Evolutionary conservation across 768 basidiomycete genomes (phyloP).

Genomic region (Leccinum ochraceum): DNA sequence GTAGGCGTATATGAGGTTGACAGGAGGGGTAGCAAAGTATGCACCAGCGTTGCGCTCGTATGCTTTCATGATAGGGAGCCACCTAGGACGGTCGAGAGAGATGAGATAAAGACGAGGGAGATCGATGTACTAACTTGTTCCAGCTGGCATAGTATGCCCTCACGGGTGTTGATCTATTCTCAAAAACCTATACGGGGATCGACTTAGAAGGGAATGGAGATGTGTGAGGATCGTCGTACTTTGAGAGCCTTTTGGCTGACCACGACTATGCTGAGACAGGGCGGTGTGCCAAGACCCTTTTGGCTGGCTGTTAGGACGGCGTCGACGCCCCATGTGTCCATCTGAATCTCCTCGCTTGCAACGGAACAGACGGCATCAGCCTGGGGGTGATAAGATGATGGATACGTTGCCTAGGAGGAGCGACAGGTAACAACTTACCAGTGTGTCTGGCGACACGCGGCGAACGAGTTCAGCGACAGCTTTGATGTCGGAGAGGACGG

Average conservation of each 20-base stretch:
- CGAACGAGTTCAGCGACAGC: constrained; percentile 72
- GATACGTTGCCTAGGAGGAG: background rate
- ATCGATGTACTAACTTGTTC: no score
- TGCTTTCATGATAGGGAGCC: no score
- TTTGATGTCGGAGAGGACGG: constrained; percentile 84
- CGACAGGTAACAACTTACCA: constrained; percentile 47
- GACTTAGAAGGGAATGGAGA: background rate
- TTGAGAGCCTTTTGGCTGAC: constrained; percentile 80
- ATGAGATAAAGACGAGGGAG: no score
- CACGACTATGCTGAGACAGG: constrained; percentile 85
- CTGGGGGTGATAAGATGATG: constrained; percentile 36
- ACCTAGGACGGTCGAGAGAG: no score
- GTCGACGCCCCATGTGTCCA: constrained; percentile 94
- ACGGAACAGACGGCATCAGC: constrained; percentile 95
- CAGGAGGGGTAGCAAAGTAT: no score
- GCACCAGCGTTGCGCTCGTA: no score
- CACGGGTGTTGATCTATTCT: constrained; percentile 46
- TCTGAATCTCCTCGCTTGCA: constrained; percentile 91
- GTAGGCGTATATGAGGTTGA: no score
- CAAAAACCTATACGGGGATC: constrained; percentile 5
- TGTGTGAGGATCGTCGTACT: constrained; percentile 32
- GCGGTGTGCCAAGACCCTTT: constrained; percentile 92
- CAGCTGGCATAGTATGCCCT: constrained; percentile 28
- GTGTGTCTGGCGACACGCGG: constrained; percentile 79
- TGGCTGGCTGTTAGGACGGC: constrained; percentile 85